Percentiles rank a stretch among this genome's conserved stretches.
Conservation (phyloP, 495 filamentous ascomycete species). For the Lepraria neglecta region DNA sequence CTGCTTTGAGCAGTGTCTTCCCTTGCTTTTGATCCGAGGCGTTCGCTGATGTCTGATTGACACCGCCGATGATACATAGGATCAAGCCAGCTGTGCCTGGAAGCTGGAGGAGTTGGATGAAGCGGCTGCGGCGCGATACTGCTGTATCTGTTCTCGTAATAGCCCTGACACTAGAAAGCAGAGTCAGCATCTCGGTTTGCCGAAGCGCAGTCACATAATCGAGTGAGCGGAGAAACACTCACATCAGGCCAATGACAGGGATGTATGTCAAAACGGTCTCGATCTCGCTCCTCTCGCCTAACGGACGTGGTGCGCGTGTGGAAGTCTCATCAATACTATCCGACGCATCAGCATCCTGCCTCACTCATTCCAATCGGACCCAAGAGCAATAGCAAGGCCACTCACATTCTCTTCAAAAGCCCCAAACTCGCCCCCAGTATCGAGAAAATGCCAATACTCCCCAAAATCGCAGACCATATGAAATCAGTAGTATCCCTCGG, state of each 20-base stretch:
- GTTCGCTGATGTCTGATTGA: constrained; percentile 1
- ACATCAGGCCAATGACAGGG: constrained; percentile 3
- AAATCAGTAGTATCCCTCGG: constrained; percentile 3
- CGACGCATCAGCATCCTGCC: constrained; percentile 1
- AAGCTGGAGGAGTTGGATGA: constrained; percentile 12
- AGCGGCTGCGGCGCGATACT: constrained; percentile 11
- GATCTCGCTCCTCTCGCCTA: background rate
- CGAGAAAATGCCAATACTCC: constrained; percentile 19
- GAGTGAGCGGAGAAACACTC: background rate
- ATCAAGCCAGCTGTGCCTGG: constrained; percentile 17
- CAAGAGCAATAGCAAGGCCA: background rate
- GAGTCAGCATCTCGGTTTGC: background rate
- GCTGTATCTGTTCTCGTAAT: background rate
- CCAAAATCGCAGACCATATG: constrained; percentile 19
- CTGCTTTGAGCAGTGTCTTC: constrained; percentile 14
- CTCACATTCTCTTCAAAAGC: constrained; percentile 22
- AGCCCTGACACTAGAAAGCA: background rate
- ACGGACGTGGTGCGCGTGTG: background rate
- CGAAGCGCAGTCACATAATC: background rate
- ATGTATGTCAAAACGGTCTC: background rate
- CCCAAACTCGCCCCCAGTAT: constrained; percentile 22
- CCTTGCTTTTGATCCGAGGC: constrained; percentile 7
- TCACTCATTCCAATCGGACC: no score
- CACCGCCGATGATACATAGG: constrained; percentile 19
- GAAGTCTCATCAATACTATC: background rate